These are phyloP conservation scores for Pelagomonas calceolata DNA, from an alignment of 108 stramenopile species.

Conservation along the genomic window DNA sequence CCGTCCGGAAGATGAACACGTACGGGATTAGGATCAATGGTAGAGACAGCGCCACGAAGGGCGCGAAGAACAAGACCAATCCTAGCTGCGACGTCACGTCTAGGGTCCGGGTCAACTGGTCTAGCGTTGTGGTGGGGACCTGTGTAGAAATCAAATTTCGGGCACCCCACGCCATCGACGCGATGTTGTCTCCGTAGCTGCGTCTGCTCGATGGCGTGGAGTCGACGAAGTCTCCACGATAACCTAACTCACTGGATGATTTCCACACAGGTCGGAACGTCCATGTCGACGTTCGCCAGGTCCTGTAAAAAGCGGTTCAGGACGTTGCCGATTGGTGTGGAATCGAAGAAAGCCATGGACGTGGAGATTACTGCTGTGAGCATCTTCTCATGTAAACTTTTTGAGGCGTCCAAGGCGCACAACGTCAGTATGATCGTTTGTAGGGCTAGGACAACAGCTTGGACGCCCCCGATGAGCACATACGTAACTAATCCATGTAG, in stretches of 20 bases:
- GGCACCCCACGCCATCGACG: too few species aligned
- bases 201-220: too few species aligned
- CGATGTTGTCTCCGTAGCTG: too few species aligned
- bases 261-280: too few species aligned
- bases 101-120: constrained; percentile 9
- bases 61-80: constrained; percentile 16
- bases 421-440: constrained; percentile 5
- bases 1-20: constrained; percentile 6
- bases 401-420: constrained; percentile 1
- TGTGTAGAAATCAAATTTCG: too few species aligned
- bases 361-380: neutral
- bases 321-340: constrained; percentile 8
- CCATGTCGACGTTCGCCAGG: constrained; percentile 19
- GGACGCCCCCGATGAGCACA: neutral
- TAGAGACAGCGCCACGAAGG: constrained; percentile 1
- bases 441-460: neutral
- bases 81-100: neutral
- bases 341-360: neutral
- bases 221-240: too few species aligned
- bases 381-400: constrained; percentile 5
- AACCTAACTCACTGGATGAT: too few species aligned
- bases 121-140: constrained; percentile 19
- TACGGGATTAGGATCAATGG: constrained; percentile 6
- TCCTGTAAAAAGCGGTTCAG: constrained; percentile 31
- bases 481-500: neutral